Conservation (phyloP, 2,329 filamentous ascomycete genomes). For the Capronia epimyces region DNA sequence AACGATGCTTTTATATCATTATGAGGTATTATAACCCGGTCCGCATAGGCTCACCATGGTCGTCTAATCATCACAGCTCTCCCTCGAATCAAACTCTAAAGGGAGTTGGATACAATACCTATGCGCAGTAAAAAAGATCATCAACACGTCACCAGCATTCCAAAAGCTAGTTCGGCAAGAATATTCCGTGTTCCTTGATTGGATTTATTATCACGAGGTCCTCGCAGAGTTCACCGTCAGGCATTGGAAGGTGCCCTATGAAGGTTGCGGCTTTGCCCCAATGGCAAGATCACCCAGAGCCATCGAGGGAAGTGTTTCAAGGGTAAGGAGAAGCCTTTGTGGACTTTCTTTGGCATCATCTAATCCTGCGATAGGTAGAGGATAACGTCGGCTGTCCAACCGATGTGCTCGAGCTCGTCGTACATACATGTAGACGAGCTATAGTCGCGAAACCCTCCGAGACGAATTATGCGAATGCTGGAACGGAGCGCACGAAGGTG, state of each 20-base stretch:
- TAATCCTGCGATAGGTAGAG: slow-evolving; percentile 15
- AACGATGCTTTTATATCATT: slow-evolving; percentile 25
- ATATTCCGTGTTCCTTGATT: slow-evolving; percentile 21
- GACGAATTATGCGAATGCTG: slow-evolving; percentile 10
- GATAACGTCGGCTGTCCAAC: slow-evolving; percentile 19
- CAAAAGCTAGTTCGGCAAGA: slow-evolving; percentile 21
- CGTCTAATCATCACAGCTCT: slow-evolving; percentile 16
- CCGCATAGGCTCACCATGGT: slow-evolving; percentile 5
- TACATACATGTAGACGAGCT: slow-evolving; percentile 18
- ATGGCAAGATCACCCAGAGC: slow-evolving; percentile 13
- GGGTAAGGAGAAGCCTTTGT: slow-evolving; percentile 14
- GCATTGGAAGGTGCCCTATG: slow-evolving; percentile 21
- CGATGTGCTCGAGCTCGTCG: slow-evolving; percentile 19
- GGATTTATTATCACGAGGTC: slow-evolving; percentile 23
- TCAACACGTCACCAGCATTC: slow-evolving; percentile 15
- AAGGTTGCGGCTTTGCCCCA: slow-evolving; percentile 17
- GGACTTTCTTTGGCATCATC: slow-evolving; percentile 5
- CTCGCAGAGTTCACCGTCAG: slow-evolving; percentile 20
- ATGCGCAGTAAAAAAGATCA: slow-evolving; percentile 20
- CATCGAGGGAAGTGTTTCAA: slow-evolving; percentile 8
- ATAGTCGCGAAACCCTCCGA: slow-evolving; percentile 10
- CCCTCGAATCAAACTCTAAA: slow-evolving; percentile 20
- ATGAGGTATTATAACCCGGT: slow-evolving; percentile 15
- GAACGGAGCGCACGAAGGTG: slow-evolving; percentile 7
- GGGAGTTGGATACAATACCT: slow-evolving; percentile 20